A percentile compares a stretch with the other conserved stretches of the same genome.
Evolutionary conservation across 768 basidiomycete genomes (phyloP).

Genomic region (Kwoniella bestiolae): DNA sequence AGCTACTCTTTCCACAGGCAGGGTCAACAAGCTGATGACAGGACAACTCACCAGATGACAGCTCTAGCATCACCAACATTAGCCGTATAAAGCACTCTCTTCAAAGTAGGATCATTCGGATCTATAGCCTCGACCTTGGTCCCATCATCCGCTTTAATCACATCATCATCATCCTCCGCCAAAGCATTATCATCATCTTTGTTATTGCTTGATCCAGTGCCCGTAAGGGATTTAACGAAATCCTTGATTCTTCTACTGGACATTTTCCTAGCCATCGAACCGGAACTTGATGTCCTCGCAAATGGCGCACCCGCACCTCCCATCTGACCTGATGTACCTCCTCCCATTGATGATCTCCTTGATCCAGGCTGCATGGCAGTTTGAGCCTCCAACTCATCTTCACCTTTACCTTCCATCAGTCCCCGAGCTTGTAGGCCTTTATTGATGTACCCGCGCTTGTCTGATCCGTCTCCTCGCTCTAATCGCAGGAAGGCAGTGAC

Average conservation of each 20-base stretch:
- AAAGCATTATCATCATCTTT: slow-evolving; percentile 30
- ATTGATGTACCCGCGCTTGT: slow-evolving; percentile 50
- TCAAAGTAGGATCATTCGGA: slow-evolving; percentile 60
- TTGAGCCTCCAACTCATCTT: slow-evolving; percentile 54
- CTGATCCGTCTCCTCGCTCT: slow-evolving; percentile 66
- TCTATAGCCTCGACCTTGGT: slow-evolving; percentile 62
- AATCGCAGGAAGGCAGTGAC: slow-evolving; percentile 93
- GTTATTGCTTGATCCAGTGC: slow-evolving; percentile 10
- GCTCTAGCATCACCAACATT: slow-evolving; percentile 97
- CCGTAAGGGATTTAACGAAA: slow-evolving; percentile 53
- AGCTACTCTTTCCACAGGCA: background rate
- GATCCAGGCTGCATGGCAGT: slow-evolving; percentile 23
- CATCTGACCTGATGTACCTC: slow-evolving; percentile 25
- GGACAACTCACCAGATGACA: slow-evolving; percentile 76
- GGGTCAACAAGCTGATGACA: background rate
- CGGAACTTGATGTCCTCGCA: background rate
- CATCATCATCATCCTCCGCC: slow-evolving; percentile 22
- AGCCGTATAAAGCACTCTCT: slow-evolving; percentile 87
- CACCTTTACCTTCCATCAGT: slow-evolving; percentile 52
- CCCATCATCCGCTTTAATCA: slow-evolving; percentile 52
- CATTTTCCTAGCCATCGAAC: slow-evolving; percentile 29
- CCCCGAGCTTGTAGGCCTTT: slow-evolving; percentile 45
- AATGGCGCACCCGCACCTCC: slow-evolving; percentile 27
- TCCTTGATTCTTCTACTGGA: slow-evolving; percentile 50
- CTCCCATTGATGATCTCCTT: slow-evolving; percentile 33